A percentile compares a stretch with the other conserved stretches of the same genome.
Evolutionary conservation across 768 basidiomycete genomes (phyloP).

Genomic region (Serendipita vermifera): DNA sequence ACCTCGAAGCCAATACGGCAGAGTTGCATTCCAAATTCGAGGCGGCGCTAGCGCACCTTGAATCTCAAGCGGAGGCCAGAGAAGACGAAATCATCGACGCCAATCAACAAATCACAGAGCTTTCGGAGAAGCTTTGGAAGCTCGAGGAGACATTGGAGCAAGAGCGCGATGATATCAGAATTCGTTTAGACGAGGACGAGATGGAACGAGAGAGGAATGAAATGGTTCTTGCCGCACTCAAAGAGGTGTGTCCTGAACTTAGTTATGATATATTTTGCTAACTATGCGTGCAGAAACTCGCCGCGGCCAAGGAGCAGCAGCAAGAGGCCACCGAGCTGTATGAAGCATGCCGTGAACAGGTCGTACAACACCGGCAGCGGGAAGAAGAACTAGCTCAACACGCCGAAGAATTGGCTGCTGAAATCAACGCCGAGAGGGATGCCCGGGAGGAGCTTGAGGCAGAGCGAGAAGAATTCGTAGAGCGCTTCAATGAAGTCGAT

Average conservation of each 20-base stretch:
- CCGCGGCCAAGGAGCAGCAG: constrained; percentile 47
- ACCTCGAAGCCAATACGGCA: constrained; percentile 58
- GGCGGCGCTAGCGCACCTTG: constrained; percentile 58
- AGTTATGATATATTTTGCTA: background rate
- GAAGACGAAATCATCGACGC: constrained; percentile 62
- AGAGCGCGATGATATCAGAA: constrained; percentile 41
- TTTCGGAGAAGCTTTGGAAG: constrained; percentile 63
- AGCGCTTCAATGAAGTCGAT: constrained; percentile 16
- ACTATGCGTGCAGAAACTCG: constrained; percentile 47
- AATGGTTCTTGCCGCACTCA: constrained; percentile 55
- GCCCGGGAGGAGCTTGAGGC: constrained; percentile 41
- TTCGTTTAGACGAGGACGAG: constrained; percentile 52
- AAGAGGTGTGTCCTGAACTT: constrained; percentile 44
- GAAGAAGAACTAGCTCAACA: constrained; percentile 69
- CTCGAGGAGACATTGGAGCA: constrained; percentile 66
- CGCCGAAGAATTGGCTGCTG: constrained; percentile 53
- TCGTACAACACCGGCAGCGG: constrained; percentile 51
- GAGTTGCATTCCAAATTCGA: constrained; percentile 66
- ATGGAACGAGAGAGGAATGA: constrained; percentile 59
- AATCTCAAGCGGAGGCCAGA: constrained; percentile 64
- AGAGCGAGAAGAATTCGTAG: constrained; percentile 33
- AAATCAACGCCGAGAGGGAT: constrained; percentile 46
- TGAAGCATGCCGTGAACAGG: constrained; percentile 42
- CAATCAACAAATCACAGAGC: constrained; percentile 64
- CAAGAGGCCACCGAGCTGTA: constrained; percentile 47